Base-by-base conservation (phyloP, 352 stramenopile species). In the Globisporangium heterothallicum region DNA sequence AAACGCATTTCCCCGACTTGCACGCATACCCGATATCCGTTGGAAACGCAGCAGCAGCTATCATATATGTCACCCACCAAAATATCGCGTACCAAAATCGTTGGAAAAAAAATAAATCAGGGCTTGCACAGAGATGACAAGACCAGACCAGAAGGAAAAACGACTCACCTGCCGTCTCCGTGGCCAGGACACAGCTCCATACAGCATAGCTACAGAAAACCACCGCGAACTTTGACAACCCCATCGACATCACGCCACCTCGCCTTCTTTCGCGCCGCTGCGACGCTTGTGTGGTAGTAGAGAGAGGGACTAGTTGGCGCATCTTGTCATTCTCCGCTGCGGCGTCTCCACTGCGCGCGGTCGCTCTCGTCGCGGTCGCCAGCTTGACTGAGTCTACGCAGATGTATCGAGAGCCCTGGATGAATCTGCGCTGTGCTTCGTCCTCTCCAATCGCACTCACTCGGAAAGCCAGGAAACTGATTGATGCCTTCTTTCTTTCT, bases 1-100 rank as follows among this genome's bases (percentile, higher is more conserved):
- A 86, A n/a, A 83, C 41, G 52, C 78, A 90, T 27, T 64, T 72
- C 47, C 61, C 63, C 6, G 24, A 48, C 42, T 68, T 52, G 60
- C 79, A 90, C 34, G 62, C 66, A 59, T 88, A 90, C 5, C 57
- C 56, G 22, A 79, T 43, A 21, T 34, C 50, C 2, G 58, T 32
- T 3, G 70, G 70, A 42, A 86, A 84, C 40, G 26, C 21, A 47
- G 59, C 63, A 27, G 49, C 57, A 3, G 50, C 56, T 71, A 21
- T 29, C 49, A 13, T 1, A 42, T n/a, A 52, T 42, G 10, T 49
- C 43, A 35, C 6, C 9, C 29, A 16, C 25, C 14, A 53, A 16
- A 32, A 3, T n/a, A n/a, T n/a, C n/a, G n/a, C n/a, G n/a, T n/a
- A n/a, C n/a, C n/a, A n/a, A n/a, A n/a, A n/a, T n/a, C n/a, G n/a